Conservation (phyloP, 2,329 filamentous ascomycete species). For the Penicillium brasilianum region DNA sequence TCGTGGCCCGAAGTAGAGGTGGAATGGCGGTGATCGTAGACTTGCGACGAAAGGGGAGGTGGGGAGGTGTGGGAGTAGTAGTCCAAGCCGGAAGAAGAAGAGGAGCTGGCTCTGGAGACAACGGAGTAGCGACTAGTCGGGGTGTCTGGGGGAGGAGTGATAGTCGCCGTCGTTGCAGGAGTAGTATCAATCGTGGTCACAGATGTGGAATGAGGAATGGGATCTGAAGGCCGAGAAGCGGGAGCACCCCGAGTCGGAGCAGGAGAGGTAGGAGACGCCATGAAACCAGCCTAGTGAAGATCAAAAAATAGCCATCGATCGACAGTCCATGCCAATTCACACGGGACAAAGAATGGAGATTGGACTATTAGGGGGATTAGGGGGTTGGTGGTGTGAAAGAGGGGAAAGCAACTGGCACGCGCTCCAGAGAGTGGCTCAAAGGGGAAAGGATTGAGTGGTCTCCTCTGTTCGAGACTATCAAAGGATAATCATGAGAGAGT, state of each 20-base stretch:
- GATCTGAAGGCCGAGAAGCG: conserved; percentile 20
- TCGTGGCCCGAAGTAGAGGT: conserved; percentile 37
- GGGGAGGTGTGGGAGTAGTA: conserved; percentile 20
- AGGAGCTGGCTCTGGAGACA: conserved; percentile 1
- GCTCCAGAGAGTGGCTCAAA: conserved; percentile 17
- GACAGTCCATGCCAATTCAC: conserved; percentile 31
- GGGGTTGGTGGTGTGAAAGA: conserved; percentile 6
- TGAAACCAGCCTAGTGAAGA: conserved; percentile 26
- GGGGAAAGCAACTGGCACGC: conserved; percentile 8
- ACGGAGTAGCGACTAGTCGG: conserved; percentile 8
- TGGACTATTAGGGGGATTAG: conserved; percentile 9
- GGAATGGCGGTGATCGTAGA: conserved; percentile 33
- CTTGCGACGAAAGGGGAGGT: conserved; percentile 8
- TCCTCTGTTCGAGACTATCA: conserved; percentile 1
- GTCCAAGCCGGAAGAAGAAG: conserved; percentile 7
- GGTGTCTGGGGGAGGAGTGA: conserved; percentile 8
- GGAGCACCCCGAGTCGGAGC: conserved; percentile 19
- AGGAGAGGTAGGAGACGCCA: conserved; percentile 26
- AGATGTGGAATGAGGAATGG: conserved; percentile 3
- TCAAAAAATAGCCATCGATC: conserved; percentile 36
- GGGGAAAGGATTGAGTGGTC: conserved; percentile 22
- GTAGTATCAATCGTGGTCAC: background rate
- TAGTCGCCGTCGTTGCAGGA: background rate
- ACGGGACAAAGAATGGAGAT: conserved; percentile 24
- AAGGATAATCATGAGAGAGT: background rate